Evolutionary conservation across 345 rosid species (phyloP).

Genomic region (Dimocarpus longan): DNA sequence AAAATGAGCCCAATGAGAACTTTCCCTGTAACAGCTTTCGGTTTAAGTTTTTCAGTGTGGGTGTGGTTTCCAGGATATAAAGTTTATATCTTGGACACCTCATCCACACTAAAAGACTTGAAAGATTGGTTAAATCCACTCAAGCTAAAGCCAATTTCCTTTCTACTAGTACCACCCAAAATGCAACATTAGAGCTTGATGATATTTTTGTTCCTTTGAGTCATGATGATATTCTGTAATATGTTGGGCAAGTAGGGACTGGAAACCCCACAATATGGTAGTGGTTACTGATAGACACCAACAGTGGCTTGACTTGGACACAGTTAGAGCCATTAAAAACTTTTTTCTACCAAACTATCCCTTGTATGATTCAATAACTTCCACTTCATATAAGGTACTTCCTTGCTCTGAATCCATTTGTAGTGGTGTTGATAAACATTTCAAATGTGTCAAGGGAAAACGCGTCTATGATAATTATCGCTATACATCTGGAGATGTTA

Average conservation of each 20-base stretch:
- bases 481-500: no score
- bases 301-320: slow-evolving; percentile 24
- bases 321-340: slow-evolving; percentile 29
- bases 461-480: no score
- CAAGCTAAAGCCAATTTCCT: not conserved
- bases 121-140: not conserved
- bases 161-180: not conserved
- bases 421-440: not conserved
- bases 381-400: slow-evolving; percentile 1
- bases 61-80: slow-evolving; percentile 14
- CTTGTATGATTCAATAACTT: slow-evolving; percentile 9
- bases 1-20: no score
- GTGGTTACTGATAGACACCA: not conserved
- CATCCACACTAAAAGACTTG: slow-evolving; percentile 19
- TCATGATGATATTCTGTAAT: not conserved
- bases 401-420: slow-evolving; percentile 27
- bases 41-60: not conserved
- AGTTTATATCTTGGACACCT: slow-evolving; percentile 31
- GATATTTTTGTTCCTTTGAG: not conserved
- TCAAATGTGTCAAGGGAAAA: slow-evolving; percentile 11
- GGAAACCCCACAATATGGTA: not conserved
- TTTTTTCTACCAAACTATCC: slow-evolving; percentile 20
- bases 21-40: not conserved
- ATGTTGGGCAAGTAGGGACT: not conserved
- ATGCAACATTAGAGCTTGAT: not conserved